Evolutionary conservation across 768 basidiomycete genomes (phyloP), one percentile per base, ranked within the genome.

Genomic region (Leccinum fibrillosum): DNA sequence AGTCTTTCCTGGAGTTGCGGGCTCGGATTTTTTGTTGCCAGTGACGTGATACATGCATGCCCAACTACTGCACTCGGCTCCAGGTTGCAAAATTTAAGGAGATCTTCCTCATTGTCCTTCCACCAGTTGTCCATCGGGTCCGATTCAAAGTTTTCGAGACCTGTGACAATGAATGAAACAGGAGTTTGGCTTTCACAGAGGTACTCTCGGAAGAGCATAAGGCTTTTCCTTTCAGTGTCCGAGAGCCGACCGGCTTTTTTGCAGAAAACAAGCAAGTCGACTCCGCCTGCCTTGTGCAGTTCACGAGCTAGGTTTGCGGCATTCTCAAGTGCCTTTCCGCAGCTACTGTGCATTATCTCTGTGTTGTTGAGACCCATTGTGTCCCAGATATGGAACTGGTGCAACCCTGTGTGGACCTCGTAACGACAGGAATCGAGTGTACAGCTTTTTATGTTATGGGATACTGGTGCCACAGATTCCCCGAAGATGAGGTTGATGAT

Each of bases 261-360:
- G 62, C 71, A 72, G 53, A 72, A 77, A 3, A 78, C 59, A 4
- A 80, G 74, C 39, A 80, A 66, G 62, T 70, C 73, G 28, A 79
- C 62, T 2, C 77, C 77, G 4, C 66, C 73, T 48, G 47, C 45
- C n/a, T 11, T 11, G 28, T 59, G 57, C 4, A 79, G 57, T 3
- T 58, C 64, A 6, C 61, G 64, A 54, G 79, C 61, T 7, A 81
- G 57, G 2, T 21, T 39, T 23, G 61, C 69, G 30, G 71, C 64
- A 7, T 68, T 64, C 45, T 59, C 53, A 15, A 75, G 55, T 17
- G 70, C 69, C 13, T 34, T 45, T 30, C 44, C n/a, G 37, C 57
- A 51, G 1, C 30, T 13, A 17, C 58, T 35, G 10, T 59, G 62
- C 12, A 28, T 52, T 19, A 50, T 44, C 15, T 54, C 11, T 5